These are phyloP conservation scores for Fulvia fulva DNA, from an alignment of 2,329 filamentous ascomycete genomes.

Conservation along the genomic window DNA sequence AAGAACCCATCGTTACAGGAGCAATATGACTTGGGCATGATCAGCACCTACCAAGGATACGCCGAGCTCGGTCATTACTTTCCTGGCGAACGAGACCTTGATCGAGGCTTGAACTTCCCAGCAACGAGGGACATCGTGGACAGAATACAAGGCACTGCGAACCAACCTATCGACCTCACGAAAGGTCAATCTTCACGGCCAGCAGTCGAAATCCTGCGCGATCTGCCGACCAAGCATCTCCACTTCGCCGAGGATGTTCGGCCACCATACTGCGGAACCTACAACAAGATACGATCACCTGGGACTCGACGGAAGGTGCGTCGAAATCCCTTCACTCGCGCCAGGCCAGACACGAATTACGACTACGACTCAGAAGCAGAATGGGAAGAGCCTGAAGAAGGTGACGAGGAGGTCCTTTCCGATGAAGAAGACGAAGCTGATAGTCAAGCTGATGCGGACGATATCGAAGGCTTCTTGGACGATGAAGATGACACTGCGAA, in stretches of 20 bases:
- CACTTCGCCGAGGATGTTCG: constrained; percentile 60
- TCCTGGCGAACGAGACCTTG: constrained; percentile 3
- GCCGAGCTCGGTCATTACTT: constrained; percentile 18
- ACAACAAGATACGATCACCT: constrained; percentile 56
- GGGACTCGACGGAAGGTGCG: constrained; percentile 45
- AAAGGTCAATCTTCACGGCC: constrained; percentile 23
- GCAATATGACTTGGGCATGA: constrained; percentile 30
- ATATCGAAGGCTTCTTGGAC: constrained; percentile 86
- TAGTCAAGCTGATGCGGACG: constrained; percentile 72
- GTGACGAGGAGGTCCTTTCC: constrained; percentile 63
- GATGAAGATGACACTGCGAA: constrained; percentile 67
- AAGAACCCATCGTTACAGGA: constrained; percentile 27
- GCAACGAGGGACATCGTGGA: constrained; percentile 37
- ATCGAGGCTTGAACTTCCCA: constrained; percentile 22
- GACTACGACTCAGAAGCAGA: constrained; percentile 83
- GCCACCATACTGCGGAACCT: constrained; percentile 68
- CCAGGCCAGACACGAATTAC: constrained; percentile 65
- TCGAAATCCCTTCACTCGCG: constrained; percentile 52
- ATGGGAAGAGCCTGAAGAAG: constrained; percentile 70
- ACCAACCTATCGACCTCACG: constrained; percentile 43
- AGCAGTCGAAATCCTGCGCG: constrained; percentile 21
- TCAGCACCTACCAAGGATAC: constrained; percentile 14
- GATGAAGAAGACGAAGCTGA: constrained; percentile 66
- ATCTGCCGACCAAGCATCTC: constrained; percentile 61
- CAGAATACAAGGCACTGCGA: constrained; percentile 40